These are phyloP conservation scores for Aspergillus costaricaensis DNA, from an alignment of 2,329 filamentous ascomycete species.

Conservation along the genomic window DNA sequence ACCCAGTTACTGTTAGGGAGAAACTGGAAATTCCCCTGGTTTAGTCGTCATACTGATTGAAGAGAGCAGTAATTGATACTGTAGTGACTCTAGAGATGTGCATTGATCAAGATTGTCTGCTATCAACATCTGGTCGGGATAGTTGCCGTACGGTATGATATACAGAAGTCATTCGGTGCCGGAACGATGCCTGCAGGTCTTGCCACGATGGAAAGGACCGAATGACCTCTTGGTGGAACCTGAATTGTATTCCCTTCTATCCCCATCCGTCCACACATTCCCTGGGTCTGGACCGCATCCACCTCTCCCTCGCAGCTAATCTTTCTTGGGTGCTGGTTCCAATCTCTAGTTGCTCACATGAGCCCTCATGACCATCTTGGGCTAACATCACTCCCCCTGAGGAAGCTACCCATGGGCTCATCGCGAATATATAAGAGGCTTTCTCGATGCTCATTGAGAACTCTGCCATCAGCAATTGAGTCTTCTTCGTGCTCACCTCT, in stretches of 20 bases:
- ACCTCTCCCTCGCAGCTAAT: slow-evolving; percentile 12
- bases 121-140: background rate
- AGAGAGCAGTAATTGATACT: background rate
- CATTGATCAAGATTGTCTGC: background rate
- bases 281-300: slow-evolving; percentile 16
- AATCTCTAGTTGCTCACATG: slow-evolving; percentile 24
- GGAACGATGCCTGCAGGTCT: slow-evolving; percentile 3
- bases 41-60: background rate
- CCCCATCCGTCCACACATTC: slow-evolving; percentile 9
- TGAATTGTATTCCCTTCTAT: background rate
- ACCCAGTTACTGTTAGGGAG: background rate
- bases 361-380: slow-evolving; percentile 17
- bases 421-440: slow-evolving; percentile 22
- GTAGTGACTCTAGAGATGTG: background rate
- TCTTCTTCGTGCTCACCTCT: background rate
- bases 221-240: slow-evolving; percentile 18
- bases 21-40: background rate
- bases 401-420: slow-evolving; percentile 1
- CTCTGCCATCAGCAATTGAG: slow-evolving; percentile 14
- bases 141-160: background rate
- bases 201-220: slow-evolving; percentile 15
- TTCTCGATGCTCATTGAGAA: slow-evolving; percentile 3
- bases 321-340: slow-evolving; percentile 10
- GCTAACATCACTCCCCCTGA: slow-evolving; percentile 2
- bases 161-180: background rate